Conservation (phyloP, 495 filamentous ascomycete genomes). For the Tuber microsphaerosporum region DNA sequence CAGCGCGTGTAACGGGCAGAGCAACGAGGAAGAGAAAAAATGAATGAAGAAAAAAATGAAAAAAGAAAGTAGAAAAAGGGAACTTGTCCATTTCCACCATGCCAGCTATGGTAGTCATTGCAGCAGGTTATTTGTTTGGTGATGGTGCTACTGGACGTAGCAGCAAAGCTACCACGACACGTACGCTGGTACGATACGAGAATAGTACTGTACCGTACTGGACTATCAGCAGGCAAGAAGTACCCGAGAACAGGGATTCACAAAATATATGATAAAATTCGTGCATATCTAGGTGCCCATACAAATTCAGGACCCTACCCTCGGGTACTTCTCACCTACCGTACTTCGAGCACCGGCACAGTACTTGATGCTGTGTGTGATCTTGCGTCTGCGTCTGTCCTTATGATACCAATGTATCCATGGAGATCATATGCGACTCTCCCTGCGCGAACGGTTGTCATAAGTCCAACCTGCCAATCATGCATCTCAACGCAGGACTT, state of each 20-base stretch:
- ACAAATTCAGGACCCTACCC: neutral
- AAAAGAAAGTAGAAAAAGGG: neutral
- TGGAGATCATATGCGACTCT: conserved; percentile 1
- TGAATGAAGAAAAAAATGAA: neutral
- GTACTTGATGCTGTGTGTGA: neutral
- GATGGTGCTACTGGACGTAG: neutral
- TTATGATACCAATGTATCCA: neutral
- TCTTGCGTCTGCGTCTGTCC: neutral
- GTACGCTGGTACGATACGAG: neutral
- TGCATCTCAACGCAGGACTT: neutral
- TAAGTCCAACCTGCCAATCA: neutral
- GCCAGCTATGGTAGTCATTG: neutral
- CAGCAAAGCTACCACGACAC: neutral
- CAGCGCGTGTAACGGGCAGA: neutral
- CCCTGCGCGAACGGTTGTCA: neutral
- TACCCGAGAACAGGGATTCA: neutral
- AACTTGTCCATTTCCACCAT: neutral
- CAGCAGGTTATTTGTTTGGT: neutral
- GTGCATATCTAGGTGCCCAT: neutral
- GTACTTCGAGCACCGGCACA: neutral
- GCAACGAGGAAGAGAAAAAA: neutral
- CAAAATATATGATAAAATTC: neutral
- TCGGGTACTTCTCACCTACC: neutral
- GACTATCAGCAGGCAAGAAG: neutral
- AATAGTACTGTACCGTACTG: neutral